Evolutionary conservation across 306 rosid genomes (phyloP).

Genomic region (Casuarina cunninghamiana): DNA sequence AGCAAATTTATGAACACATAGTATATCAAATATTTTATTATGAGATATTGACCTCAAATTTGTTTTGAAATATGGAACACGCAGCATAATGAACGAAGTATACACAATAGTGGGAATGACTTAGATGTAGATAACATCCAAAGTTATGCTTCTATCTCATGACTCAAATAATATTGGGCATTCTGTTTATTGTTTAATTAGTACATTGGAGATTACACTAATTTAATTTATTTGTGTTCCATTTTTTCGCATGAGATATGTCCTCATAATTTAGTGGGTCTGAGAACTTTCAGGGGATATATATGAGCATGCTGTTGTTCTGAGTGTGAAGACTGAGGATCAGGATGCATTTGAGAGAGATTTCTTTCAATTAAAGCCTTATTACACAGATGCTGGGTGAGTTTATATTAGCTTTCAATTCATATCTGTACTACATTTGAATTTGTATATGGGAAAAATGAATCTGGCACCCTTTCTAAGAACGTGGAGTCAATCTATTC

Average conservation of each 20-base stretch:
- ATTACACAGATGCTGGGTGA: conserved; percentile 92
- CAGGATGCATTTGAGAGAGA: conserved; percentile 96
- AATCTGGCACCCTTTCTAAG: conserved; percentile 6
- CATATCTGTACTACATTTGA: background rate
- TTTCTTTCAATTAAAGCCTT: conserved; percentile 94
- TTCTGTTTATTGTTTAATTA: background rate
- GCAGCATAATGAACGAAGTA: background rate
- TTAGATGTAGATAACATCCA: background rate
- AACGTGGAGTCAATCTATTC: conserved; percentile 2
- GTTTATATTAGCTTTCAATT: conserved; percentile 6
- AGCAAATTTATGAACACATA: background rate
- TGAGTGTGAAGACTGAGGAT: conserved; percentile 87
- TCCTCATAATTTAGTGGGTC: conserved; percentile 1
- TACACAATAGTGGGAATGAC: background rate
- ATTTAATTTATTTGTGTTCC: background rate
- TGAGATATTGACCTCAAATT: background rate
- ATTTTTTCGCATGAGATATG: conserved; percentile 6
- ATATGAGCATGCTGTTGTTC: conserved; percentile 92
- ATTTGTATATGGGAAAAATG: conserved; percentile 10
- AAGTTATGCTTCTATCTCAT: background rate
- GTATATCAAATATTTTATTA: background rate
- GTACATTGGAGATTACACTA: conserved; percentile 7
- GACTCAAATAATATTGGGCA: background rate
- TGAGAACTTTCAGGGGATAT: conserved; percentile 76
- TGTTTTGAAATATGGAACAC: background rate